Base-by-base conservation (phyloP, 176 grass and related monocot species). In the Paspalum notatum region DNA sequence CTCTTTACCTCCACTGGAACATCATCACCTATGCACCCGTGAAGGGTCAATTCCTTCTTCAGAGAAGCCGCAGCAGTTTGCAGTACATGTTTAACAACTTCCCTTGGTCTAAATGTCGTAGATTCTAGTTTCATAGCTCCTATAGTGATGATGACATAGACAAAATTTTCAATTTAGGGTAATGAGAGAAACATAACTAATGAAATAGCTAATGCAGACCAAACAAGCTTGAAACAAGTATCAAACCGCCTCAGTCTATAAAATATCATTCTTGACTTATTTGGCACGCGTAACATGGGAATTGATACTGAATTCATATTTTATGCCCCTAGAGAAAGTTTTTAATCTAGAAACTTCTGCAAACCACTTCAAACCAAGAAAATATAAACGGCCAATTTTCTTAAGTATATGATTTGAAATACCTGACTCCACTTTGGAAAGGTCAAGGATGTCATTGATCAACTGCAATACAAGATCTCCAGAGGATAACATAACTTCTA, bases 361-460 rank as follows among this genome's bases (percentile, higher is more conserved):
- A 71, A 54, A 71, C 4, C 37, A 81, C 77, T 71, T 77, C 6
- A 63, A 71, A 73, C 45, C 47, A 77, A 38, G 17, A 70, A 46
- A 72, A n/a, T 12, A 76, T 78, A 81, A 89, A 58, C 58, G 20
- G 24, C n/a, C n/a, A n/a, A n/a, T n/a, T n/a, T n/a, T n/a, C 27
- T 62, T n/a, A 55, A 48, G 32, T 81, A 48, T 74, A 44, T 81
- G 12, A 62, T 62, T 58, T 74, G 40, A 72, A 55, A 42, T 94
- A 97, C 94, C 94, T 94, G 91, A 97, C 57, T 97, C 94, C 52
- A 94, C 94, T 89, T 97, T 97, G 21, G 94, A 97, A 84, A 97
- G 90, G 85, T 97, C 94, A 84, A 97, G 94, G 66, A 97, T 97
- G 72, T 97, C 94, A 79, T 97, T 97, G 49, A 97, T 97, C 73